These are phyloP conservation scores for Capronia americana DNA, from an alignment of 2,329 filamentous ascomycete genomes.

Conservation along the genomic window DNA sequence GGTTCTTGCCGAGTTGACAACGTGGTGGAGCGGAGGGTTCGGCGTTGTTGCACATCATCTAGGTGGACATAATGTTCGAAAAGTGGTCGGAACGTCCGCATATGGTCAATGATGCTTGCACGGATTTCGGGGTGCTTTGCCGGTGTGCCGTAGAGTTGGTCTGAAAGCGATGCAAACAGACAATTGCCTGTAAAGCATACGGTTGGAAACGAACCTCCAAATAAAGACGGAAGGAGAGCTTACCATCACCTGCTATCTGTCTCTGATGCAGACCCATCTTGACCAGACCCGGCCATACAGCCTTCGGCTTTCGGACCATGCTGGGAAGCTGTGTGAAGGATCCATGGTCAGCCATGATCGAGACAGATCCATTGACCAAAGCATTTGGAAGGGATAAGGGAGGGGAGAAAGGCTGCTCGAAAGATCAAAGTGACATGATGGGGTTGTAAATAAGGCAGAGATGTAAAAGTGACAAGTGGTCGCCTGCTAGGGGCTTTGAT, in stretches of 20 bases:
- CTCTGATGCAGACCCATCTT: constrained; percentile 39
- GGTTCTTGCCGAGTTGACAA: constrained; percentile 58
- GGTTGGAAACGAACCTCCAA: constrained; percentile 16
- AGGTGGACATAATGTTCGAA: constrained; percentile 70
- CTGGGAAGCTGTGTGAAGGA: constrained; percentile 38
- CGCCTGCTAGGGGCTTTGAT: constrained; percentile 32
- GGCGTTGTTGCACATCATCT: constrained; percentile 50
- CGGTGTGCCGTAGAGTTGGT: constrained; percentile 69
- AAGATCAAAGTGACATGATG: constrained; percentile 29
- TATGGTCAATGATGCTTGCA: constrained; percentile 64
- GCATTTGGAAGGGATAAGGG: constrained; percentile 32
- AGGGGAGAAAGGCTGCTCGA: constrained; percentile 9
- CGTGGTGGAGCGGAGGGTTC: constrained; percentile 45
- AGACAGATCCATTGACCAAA: constrained; percentile 39
- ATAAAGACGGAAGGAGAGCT: not conserved
- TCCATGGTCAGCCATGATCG: constrained; percentile 42
- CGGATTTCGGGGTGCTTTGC: constrained; percentile 65
- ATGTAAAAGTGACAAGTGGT: constrained; percentile 27
- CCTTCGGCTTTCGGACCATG: constrained; percentile 41
- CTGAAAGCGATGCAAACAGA: constrained; percentile 71
- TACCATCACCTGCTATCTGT: constrained; percentile 41
- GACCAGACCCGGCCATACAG: constrained; percentile 40
- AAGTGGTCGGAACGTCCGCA: constrained; percentile 64
- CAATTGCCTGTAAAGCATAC: constrained; percentile 64
- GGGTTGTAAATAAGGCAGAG: constrained; percentile 23